Evolutionary conservation across 495 filamentous ascomycete genomes (phyloP).

Genomic region (Rhypophila decipiens): DNA sequence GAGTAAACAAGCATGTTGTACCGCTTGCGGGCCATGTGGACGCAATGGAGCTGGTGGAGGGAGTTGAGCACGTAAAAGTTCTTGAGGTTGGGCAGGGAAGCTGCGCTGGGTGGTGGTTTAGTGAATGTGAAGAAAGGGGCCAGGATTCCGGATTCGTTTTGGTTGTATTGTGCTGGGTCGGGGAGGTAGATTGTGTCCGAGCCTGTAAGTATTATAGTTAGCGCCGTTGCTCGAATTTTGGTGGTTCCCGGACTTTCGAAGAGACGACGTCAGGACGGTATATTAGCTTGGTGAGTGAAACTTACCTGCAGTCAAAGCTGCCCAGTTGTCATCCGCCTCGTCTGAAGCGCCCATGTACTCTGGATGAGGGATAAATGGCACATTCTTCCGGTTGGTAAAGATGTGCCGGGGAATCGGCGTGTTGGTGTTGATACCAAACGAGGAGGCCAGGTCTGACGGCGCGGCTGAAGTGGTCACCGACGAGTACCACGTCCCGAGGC

Average conservation of each 20-base stretch:
- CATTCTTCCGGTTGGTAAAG: constrained; percentile 1
- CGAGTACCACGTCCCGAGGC: background rate
- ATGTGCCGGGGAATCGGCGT: background rate
- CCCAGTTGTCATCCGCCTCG: constrained; percentile 1
- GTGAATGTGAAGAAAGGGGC: constrained; percentile 6
- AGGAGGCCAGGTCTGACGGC: background rate
- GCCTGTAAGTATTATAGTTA: background rate
- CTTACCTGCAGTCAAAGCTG: background rate
- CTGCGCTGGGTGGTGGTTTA: background rate
- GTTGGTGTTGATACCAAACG: constrained; percentile 1
- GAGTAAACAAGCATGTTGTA: constrained; percentile 4
- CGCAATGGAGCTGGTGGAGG: constrained; percentile 4
- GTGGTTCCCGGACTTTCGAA: background rate
- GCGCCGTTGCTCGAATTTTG: background rate
- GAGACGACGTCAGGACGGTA: too few species aligned
- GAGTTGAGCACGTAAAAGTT: constrained; percentile 3
- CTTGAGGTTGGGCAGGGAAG: background rate
- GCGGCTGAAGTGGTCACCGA: background rate
- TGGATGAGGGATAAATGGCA: background rate
- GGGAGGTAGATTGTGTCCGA: constrained; percentile 1
- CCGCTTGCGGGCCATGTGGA: constrained; percentile 2
- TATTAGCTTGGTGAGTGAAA: background rate
- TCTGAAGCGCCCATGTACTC: constrained; percentile 3
- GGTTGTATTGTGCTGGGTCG: background rate
- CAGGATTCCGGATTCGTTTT: background rate